Base-by-base conservation (phyloP, 225 moss, liverwort and hornwort species). In the Ulota crispa region DNA sequence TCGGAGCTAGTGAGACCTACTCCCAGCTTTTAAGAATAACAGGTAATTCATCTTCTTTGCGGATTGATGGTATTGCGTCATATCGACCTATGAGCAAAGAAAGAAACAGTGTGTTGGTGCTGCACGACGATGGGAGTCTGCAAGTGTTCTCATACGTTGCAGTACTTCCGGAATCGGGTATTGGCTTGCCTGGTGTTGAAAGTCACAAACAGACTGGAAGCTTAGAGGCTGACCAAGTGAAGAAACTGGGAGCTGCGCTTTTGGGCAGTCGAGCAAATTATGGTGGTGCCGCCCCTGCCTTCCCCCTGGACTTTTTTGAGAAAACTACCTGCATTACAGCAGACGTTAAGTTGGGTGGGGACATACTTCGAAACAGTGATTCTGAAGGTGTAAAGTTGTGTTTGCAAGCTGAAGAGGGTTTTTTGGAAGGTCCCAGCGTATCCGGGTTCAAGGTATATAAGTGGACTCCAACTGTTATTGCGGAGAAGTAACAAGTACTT, bases 261-360 rank as follows among this genome's bases (percentile, higher is more conserved):
- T 90, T 99, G 81, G 94, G 94, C 43, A 96, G 85, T 87, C 86
- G 94, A 80, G 87, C 90, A 60, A 91, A 91, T 83, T 90, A 90
- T 88, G 96, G 94, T 85, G 87, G 84, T 72, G 89, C 92, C 19
- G 82, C 92, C 50, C 99, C 99, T 60, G 91, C 92, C 54, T 99
- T 99, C 78, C 94, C 99, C 28, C 86, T 99, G 53, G 99, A 99
- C 64, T 99, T 99, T 81, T 99, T 99, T 83, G 99, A 99, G 85
- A 94, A 93, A 80, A 96, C 99, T 47, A 92, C 90, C 16, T 99
- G 99, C 85, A 99, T 99, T 75, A 99, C 99, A 18, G 75, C 92
- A 41, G 99, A 99, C 81, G 86, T 99, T 37, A 99, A 95, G 82
- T 83, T 99, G 86, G 99, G 99, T 69, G 99, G 99, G 21, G 99